Evolutionary conservation across 345 rosid genomes (phyloP).

Genomic region (Eucalyptus urophylla): DNA sequence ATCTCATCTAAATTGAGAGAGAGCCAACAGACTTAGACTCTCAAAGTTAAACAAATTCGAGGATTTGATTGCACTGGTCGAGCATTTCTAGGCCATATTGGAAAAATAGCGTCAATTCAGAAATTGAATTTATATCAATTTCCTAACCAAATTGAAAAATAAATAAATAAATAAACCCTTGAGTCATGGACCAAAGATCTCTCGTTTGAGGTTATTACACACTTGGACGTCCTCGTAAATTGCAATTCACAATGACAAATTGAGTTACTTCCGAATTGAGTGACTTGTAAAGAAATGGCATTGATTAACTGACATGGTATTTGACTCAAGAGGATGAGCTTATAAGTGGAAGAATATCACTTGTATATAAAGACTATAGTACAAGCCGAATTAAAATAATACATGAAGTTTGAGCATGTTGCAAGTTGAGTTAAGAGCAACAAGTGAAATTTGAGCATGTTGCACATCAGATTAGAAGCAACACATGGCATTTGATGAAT

Average conservation of each 20-base stretch:
- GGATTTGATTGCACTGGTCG: not conserved
- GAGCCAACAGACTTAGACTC: not conserved
- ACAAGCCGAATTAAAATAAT: rapidly evolving
- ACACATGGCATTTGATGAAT: rapidly evolving
- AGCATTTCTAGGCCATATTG: not conserved
- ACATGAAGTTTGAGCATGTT: not conserved
- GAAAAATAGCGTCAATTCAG: not conserved
- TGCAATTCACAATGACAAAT: not conserved
- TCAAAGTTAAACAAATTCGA: not conserved
- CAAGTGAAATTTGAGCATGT: not conserved
- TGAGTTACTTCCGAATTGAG: not conserved
- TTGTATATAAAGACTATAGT: not conserved
- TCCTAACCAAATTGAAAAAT: not conserved
- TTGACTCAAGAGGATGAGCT: not conserved
- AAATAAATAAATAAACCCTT: not conserved
- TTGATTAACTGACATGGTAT: not conserved
- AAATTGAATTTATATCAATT: not conserved
- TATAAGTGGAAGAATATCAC: not conserved
- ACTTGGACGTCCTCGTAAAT: not conserved
- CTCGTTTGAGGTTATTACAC: not conserved
- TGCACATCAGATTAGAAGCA: rapidly evolving
- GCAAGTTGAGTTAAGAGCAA: not conserved
- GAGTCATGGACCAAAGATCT: not conserved
- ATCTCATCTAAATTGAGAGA: not conserved
- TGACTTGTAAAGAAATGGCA: not conserved